phyloP scores from a whole-genome alignment of 208 protist species.

The Acanthamoeba lugdunensis region DNA sequence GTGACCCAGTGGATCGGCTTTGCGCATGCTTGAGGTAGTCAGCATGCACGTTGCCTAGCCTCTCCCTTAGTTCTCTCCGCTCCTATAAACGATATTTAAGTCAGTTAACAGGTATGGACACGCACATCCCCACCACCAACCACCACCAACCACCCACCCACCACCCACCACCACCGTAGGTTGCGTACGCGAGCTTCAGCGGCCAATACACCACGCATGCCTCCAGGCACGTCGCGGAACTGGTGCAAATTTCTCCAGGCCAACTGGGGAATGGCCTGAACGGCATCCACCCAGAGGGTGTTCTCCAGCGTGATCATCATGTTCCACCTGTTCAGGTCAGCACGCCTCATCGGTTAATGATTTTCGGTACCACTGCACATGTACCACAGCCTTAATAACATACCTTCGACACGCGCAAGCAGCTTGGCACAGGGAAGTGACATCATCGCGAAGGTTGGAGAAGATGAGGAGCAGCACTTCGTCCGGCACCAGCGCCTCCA shows the following conservation, averaged over 20 bases:
- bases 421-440: neutral
- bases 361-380: no score
- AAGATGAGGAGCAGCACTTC: constrained; percentile 27
- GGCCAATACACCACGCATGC: neutral
- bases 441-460: neutral
- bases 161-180: no score
- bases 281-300: neutral
- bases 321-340: neutral
- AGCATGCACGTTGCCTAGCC: neutral
- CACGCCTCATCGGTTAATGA: neutral
- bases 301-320: constrained; percentile 23
- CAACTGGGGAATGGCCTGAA: neutral
- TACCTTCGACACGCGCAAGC: neutral
- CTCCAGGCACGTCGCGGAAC: neutral
- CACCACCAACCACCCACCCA: no score
- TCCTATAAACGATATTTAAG: neutral
- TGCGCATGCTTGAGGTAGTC: neutral
- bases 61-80: neutral
- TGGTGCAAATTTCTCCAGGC: neutral
- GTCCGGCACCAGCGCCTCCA: neutral
- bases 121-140: no score
- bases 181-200: neutral
- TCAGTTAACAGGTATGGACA: no score
- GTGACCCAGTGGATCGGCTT: neutral
- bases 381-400: neutral